Base-by-base conservation (phyloP, 148 eudicot genomes). In the Beta vulgaris region DNA sequence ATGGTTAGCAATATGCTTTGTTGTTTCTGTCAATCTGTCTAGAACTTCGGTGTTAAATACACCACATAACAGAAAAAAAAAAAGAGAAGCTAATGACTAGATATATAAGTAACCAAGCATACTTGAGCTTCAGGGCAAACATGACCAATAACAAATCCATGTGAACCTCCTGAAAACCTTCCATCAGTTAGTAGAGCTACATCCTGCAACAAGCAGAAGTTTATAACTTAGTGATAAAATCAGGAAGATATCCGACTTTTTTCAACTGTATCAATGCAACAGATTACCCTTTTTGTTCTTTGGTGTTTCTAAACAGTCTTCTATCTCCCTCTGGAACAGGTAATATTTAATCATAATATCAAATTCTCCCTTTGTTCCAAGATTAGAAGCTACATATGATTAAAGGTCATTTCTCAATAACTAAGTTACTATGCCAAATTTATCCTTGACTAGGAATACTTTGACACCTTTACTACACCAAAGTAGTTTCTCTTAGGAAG, bases 71-170 rank as follows among this genome's bases (percentile, higher is more conserved):
- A 23, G 34, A 14, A 73, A 2, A 14, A 13, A 6, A 13, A 6
- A 51, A 34, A 44, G 11, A 34, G 6, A 61, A 31, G 46, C 7
- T 14, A 44, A 40, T 23, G 34, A 2, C 31, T 21, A 4, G n/a
- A 69, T 26, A 55, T 23, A 49, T 40, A n/a, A 72, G 65, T 55
- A 71, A 39, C 14, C 34, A 29, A 31, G 75, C 40, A 23, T 43
- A 93, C 98, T 91, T 91, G 97, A 58, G 98, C 96, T 86, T 94
- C 98, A 19, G 98, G 98, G 79, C 96, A 89, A 71, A 94, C 82
- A 72, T 94, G 98, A 63, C 97, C 98, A 53, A 94, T 91, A 74
- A 94, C 98, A 82, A 88, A 94, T 61, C 98, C 98, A 76, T 92
- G 98, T 37, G 98, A 94, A 74, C 93, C 98, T 79, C 97, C 97